These are phyloP conservation scores for Kazachstania bromeliacearum DNA, from an alignment of 805 yeast species.

Conservation along the genomic window DNA sequence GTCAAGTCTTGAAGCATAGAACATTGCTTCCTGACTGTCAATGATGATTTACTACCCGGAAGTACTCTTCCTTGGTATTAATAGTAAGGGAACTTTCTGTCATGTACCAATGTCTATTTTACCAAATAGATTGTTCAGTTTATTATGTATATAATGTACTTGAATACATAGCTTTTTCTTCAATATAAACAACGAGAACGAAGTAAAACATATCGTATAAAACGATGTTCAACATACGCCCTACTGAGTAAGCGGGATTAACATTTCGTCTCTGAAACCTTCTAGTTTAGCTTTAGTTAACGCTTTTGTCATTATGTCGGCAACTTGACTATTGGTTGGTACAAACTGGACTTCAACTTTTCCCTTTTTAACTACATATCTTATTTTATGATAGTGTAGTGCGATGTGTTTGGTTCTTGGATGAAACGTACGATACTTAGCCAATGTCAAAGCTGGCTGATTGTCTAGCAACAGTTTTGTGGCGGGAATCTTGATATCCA, in stretches of 20 bases:
- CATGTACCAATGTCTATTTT: too few relatives aligned
- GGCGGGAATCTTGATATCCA: not conserved
- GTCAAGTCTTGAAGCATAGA: too few relatives aligned
- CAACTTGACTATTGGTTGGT: slow-evolving; percentile 5
- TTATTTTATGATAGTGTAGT: slow-evolving; percentile 5
- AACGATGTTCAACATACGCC: not conserved
- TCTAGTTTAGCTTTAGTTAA: not conserved
- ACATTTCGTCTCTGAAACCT: not conserved
- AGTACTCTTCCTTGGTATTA: too few relatives aligned
- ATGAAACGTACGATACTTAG: slow-evolving; percentile 5
- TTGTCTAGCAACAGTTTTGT: slow-evolving; percentile 4
- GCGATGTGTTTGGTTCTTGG: slow-evolving; percentile 8
- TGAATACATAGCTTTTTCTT: too few relatives aligned
- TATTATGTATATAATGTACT: too few relatives aligned
- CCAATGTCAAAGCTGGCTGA: slow-evolving; percentile 5
- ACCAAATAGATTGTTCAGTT: too few relatives aligned
- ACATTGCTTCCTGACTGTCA: too few relatives aligned
- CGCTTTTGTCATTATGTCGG: slow-evolving; percentile 5
- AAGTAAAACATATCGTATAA: too few relatives aligned
- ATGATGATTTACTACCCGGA: too few relatives aligned
- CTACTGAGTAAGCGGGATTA: not conserved
- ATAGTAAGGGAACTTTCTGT: too few relatives aligned
- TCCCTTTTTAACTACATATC: slow-evolving; percentile 4
- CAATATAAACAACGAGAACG: not conserved
- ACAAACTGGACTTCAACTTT: slow-evolving; percentile 2